Evolutionary conservation across 2,329 filamentous ascomycete genomes (phyloP), one percentile per base, ranked within the genome.

Genomic region (Fusarium sp.): DNA sequence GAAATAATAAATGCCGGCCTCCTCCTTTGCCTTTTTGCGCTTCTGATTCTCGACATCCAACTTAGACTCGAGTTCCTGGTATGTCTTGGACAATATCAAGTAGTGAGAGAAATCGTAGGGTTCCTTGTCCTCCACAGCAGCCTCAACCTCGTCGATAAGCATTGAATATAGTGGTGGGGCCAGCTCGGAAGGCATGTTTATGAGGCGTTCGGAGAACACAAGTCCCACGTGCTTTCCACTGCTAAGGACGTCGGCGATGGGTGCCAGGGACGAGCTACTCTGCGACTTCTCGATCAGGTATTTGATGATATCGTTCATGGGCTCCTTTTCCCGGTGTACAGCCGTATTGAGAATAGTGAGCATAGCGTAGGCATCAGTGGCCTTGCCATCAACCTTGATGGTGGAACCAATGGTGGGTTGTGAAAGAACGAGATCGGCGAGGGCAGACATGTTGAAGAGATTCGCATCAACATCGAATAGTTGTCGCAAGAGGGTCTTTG

Each of bases 131-230:
- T 97, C 91, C 6, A 97, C 85, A 2, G 96, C 96, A 79, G 92
- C 95, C 77, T 92, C 87, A 55, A 99, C 91, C 86, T 99, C 96
- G 79, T 98, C 94, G 53, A 93, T 85, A 55, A 99, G 89, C 94
- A 98, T 97, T 55, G 88, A 90, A 87, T 98, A 98, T 90, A 98
- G 93, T 7, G 96, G 95, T 35, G 96, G 95, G 18, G 94, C 90
- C 71, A 97, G 91, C 82, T 98, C 94, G 20, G 93, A 87, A n/a
- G 96, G 96, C 86, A 98, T 95, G 84, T 99, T 99, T 85, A 99
- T 94, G 77, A 98, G 86, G 27, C 95, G 91, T 82, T 99, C 96
- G 5, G 94, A 93, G n/a, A 99, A 86, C 33, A 99, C 88, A 20
- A 99, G 85, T 7, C 94, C 96, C 62, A 98, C 88, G 61, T 94